A percentile compares a stretch with the other conserved stretches of the same genome.
phyloP scores from a whole-genome alignment of 2,329 filamentous ascomycete species.

The Colletotrichum sp. region DNA sequence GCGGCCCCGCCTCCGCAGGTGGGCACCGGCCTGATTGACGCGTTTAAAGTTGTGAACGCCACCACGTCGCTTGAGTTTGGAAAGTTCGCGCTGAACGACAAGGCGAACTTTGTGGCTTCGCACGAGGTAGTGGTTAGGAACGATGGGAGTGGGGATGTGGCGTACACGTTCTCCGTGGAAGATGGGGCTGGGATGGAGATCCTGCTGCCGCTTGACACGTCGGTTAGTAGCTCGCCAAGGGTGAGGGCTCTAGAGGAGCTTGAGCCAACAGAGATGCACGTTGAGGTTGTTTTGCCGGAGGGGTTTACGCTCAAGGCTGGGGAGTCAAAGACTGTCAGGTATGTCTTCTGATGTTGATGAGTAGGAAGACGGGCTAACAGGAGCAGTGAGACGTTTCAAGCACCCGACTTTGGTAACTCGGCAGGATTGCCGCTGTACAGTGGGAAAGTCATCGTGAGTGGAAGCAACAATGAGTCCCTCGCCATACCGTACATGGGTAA shows the following conservation, averaged over 20 bases:
- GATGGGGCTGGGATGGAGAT: slow-evolving; percentile 41
- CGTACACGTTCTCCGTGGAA: slow-evolving; percentile 33
- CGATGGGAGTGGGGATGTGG: slow-evolving; percentile 32
- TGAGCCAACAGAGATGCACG: slow-evolving; percentile 21
- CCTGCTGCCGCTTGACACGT: slow-evolving; percentile 8
- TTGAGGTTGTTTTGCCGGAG: slow-evolving; percentile 22
- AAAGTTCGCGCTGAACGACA: slow-evolving; percentile 49
- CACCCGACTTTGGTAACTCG: slow-evolving; percentile 30
- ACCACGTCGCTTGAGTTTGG: slow-evolving; percentile 39
- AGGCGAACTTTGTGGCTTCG: slow-evolving; percentile 36
- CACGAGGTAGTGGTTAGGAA: slow-evolving; percentile 37
- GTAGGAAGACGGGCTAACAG: background rate
- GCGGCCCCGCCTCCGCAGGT: slow-evolving; percentile 36
- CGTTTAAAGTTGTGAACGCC: slow-evolving; percentile 44
- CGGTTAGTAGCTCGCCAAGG: slow-evolving; percentile 7
- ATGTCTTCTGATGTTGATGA: background rate
- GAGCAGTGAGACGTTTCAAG: slow-evolving; percentile 30
- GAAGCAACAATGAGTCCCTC: slow-evolving; percentile 34
- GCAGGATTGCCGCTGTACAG: slow-evolving; percentile 35
- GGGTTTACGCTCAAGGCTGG: slow-evolving; percentile 28
- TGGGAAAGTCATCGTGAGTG: slow-evolving; percentile 34
- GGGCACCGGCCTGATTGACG: slow-evolving; percentile 46
- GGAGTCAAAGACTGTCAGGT: slow-evolving; percentile 27
- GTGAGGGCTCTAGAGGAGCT: slow-evolving; percentile 26
- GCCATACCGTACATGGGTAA: slow-evolving; percentile 36